Percentiles rank a stretch among this genome's conserved stretches.
These are phyloP conservation scores for Aeschynomene evenia DNA, from an alignment of 306 rosid species.

Conservation along the genomic window DNA sequence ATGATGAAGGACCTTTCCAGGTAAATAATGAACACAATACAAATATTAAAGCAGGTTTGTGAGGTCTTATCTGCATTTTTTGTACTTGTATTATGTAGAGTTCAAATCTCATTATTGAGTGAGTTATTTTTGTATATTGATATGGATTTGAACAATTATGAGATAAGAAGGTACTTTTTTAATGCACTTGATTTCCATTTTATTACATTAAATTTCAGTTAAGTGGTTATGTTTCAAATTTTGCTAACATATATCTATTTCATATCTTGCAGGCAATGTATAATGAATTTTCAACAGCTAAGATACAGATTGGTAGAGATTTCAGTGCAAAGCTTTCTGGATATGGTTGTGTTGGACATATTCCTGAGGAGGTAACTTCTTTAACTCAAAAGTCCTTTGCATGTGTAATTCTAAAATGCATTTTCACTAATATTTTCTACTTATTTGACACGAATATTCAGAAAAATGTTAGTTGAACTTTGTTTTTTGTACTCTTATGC, in stretches of 20 bases:
- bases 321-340: slow-evolving; percentile 95
- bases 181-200: not conserved
- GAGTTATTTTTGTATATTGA: slow-evolving; percentile 17
- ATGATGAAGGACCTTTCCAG: slow-evolving; percentile 96
- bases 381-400: not conserved
- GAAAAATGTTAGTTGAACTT: too few relatives aligned
- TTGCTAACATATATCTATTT: slow-evolving; percentile 30
- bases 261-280: slow-evolving; percentile 81
- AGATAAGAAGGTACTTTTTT: not conserved
- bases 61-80: not conserved
- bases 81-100: not conserved
- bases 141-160: slow-evolving; percentile 9
- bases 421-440: not conserved
- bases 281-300: slow-evolving; percentile 76
- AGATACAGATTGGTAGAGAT: slow-evolving; percentile 85
- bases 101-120: slow-evolving; percentile 1
- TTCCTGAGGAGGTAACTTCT: slow-evolving; percentile 58
- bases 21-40: slow-evolving; percentile 50
- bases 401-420: not conserved
- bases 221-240: slow-evolving; percentile 7
- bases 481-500: too few relatives aligned
- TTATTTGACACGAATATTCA: not conserved
- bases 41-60: slow-evolving; percentile 7
- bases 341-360: slow-evolving; percentile 78
- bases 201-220: slow-evolving; percentile 6